Evolutionary conservation across 768 basidiomycete species (phyloP).

Genomic region (Phylloporus arenicola): DNA sequence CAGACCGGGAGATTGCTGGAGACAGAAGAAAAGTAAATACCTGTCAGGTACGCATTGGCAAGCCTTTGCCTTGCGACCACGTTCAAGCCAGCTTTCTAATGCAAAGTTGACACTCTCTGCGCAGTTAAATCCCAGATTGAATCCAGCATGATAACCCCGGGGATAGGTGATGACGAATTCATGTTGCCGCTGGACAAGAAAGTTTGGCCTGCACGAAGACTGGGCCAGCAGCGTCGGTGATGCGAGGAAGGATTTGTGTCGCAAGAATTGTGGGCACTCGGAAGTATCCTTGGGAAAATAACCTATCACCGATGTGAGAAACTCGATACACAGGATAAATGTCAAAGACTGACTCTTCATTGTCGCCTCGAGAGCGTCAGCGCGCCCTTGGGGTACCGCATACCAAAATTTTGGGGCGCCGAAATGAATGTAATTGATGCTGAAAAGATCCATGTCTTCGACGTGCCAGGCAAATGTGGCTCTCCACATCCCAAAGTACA

Average conservation of each 20-base stretch:
- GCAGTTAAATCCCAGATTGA: constrained; percentile 94
- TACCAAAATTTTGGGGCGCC: constrained; percentile 99
- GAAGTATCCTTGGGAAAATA: constrained; percentile 87
- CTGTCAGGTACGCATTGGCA: constrained; percentile 74
- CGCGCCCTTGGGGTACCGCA: constrained; percentile 83
- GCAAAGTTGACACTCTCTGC: constrained; percentile 98
- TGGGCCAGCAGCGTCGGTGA: constrained; percentile 81
- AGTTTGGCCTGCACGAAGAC: constrained; percentile 76
- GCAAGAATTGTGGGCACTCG: constrained; percentile 86
- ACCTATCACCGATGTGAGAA: constrained; percentile 38
- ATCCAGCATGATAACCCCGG: constrained; percentile 92
- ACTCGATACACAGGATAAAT: neutral
- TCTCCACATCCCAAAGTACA: constrained; percentile 99
- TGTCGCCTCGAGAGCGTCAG: constrained; percentile 75
- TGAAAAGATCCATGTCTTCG: constrained; percentile 98
- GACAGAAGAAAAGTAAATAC: constrained; percentile 31
- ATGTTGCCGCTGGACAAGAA: constrained; percentile 86
- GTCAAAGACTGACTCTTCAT: constrained; percentile 63
- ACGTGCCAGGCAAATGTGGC: constrained; percentile 99
- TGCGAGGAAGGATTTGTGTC: constrained; percentile 94
- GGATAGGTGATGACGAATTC: constrained; percentile 97
- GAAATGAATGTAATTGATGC: constrained; percentile 98
- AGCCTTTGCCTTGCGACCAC: constrained; percentile 74
- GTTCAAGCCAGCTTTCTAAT: constrained; percentile 86
- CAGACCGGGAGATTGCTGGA: constrained; percentile 1